Conservation (phyloP, 2,329 filamentous ascomycete species). For the Eutypa lata region DNA sequence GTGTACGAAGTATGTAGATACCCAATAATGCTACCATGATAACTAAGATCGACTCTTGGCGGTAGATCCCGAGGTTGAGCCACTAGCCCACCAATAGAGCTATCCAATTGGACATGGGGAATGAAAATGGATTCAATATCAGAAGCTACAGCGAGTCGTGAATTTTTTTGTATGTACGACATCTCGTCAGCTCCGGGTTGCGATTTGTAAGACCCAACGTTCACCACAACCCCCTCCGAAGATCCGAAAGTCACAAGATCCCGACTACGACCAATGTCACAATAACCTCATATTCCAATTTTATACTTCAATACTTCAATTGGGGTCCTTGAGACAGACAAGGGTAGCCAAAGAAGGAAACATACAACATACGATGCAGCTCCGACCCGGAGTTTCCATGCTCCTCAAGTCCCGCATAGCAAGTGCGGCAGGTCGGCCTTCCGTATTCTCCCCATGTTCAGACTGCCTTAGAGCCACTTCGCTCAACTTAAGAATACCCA, state of each 20-base stretch:
- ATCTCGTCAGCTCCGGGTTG: background rate
- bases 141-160: no score
- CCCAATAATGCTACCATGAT: no score
- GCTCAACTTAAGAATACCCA: slow-evolving; percentile 31
- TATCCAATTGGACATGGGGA: no score
- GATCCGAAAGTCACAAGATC: background rate
- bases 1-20: no score
- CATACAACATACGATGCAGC: slow-evolving; percentile 43
- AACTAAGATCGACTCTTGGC: background rate
- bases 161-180: no score
- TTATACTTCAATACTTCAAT: slow-evolving; percentile 24
- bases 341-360: slow-evolving; percentile 7
- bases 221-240: background rate
- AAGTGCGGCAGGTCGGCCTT: slow-evolving; percentile 26
- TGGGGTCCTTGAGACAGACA: slow-evolving; percentile 22
- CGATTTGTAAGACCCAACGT: background rate
- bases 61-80: background rate
- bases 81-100: background rate
- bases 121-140: no score
- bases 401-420: slow-evolving; percentile 38
- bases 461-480: slow-evolving; percentile 33
- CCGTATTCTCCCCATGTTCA: slow-evolving; percentile 36
- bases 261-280: slow-evolving; percentile 14
- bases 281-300: slow-evolving; percentile 9
- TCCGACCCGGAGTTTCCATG: slow-evolving; percentile 51